phyloP scores from a whole-genome alignment of 2,329 filamentous ascomycete genomes.

The Cladosporium sp. region DNA sequence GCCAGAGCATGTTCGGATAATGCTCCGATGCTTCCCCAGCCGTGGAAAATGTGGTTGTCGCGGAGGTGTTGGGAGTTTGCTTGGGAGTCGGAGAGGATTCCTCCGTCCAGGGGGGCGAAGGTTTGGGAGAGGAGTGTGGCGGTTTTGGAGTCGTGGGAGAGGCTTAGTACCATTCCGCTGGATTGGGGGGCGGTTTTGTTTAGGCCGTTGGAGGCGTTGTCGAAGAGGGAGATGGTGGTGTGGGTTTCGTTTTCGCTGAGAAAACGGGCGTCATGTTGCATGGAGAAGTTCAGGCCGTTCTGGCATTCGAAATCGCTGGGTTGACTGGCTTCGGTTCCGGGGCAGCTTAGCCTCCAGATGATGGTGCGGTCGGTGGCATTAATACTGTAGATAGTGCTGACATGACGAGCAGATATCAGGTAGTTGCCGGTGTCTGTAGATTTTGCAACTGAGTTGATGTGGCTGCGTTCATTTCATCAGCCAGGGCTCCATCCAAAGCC shows the following conservation, averaged over 20 bases:
- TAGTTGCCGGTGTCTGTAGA: slow-evolving; percentile 43
- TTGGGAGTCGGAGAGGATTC: slow-evolving; percentile 33
- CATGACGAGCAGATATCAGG: slow-evolving; percentile 48
- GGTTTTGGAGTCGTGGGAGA: slow-evolving; percentile 18
- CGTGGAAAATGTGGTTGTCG: slow-evolving; percentile 49
- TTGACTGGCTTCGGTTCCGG: slow-evolving; percentile 6
- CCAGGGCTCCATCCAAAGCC: too few relatives aligned
- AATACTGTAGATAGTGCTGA: slow-evolving; percentile 44
- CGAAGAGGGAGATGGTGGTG: slow-evolving; percentile 47
- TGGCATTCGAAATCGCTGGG: slow-evolving; percentile 17
- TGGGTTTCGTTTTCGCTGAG: slow-evolving; percentile 36
- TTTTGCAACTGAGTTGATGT: slow-evolving; percentile 53
- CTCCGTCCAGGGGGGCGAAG: slow-evolving; percentile 12
- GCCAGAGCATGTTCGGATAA: slow-evolving; percentile 36
- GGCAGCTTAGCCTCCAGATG: slow-evolving; percentile 43
- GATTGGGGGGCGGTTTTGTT: slow-evolving; percentile 18
- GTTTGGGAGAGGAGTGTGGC: slow-evolving; percentile 19
- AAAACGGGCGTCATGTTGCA: slow-evolving; percentile 48
- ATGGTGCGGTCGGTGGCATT: slow-evolving; percentile 42
- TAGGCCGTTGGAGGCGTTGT: slow-evolving; percentile 41
- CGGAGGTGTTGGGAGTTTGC: slow-evolving; percentile 48
- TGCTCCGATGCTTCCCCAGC: slow-evolving; percentile 44
- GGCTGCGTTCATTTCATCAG: slow-evolving; percentile 19
- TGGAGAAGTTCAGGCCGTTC: slow-evolving; percentile 35
- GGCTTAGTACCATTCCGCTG: slow-evolving; percentile 21